Evolutionary conservation across 2,329 filamentous ascomycete genomes (phyloP).

Genomic region (Penicillium hordei): DNA sequence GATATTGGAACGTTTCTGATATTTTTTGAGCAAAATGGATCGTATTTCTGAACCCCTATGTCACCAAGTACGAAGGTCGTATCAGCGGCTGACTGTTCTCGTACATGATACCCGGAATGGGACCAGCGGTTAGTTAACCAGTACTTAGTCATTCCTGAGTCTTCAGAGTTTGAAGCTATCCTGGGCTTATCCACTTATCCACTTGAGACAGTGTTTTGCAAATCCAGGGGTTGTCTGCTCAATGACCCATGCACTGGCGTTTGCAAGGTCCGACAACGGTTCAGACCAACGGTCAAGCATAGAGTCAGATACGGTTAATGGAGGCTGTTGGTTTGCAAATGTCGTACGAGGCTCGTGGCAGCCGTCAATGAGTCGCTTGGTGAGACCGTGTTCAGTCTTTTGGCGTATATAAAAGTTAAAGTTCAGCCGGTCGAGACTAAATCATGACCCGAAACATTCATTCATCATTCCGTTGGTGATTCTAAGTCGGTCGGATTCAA

Average conservation of each 20-base stretch:
- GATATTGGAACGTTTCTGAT: background rate
- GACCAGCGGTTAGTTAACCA: background rate
- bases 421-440: background rate
- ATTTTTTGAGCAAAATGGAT: background rate
- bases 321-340: background rate
- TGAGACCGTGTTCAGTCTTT: background rate
- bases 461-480: background rate
- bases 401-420: background rate
- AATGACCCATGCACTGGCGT: background rate
- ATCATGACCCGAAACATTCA: constrained; percentile 6
- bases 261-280: background rate
- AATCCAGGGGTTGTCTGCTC: background rate
- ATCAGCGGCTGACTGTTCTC: background rate
- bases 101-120: background rate
- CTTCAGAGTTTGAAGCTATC: background rate
- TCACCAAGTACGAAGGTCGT: background rate
- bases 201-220: background rate
- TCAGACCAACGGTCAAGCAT: background rate
- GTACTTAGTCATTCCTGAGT: background rate
- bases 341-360: background rate
- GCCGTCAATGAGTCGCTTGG: background rate
- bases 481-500: background rate
- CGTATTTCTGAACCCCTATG: background rate
- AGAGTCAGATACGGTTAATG: background rate
- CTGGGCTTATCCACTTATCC: background rate